Evolutionary conservation across 2,329 filamentous ascomycete species (phyloP).

Genomic region (Fusarium sp.): DNA sequence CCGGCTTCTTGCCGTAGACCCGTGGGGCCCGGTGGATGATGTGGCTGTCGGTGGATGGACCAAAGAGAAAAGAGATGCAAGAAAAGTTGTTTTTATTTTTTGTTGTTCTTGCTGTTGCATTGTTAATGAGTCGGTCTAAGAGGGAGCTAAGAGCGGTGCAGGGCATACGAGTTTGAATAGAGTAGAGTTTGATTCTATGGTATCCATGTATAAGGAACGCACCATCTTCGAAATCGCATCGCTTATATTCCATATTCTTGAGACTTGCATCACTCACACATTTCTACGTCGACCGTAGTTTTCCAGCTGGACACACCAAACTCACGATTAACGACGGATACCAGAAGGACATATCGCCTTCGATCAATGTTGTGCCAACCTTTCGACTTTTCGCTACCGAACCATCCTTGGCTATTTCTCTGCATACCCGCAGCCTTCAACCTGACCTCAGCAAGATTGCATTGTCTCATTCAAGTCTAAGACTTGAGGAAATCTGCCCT

Average conservation of each 20-base stretch:
- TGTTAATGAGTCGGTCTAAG: constrained; percentile 36
- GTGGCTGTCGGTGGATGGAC: constrained; percentile 49
- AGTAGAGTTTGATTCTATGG: constrained; percentile 1
- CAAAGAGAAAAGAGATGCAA: constrained; percentile 22
- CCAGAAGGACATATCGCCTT: constrained; percentile 3
- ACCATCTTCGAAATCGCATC: constrained; percentile 10
- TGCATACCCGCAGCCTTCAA: constrained; percentile 34
- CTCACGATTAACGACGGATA: too few relatives aligned
- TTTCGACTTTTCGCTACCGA: constrained; percentile 32
- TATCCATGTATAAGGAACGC: constrained; percentile 39
- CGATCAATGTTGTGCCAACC: constrained; percentile 31
- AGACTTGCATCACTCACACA: constrained; percentile 21
- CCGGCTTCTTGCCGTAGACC: constrained; percentile 38
- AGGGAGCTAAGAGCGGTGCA: background rate
- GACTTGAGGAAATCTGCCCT: constrained; percentile 27
- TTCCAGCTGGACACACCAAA: background rate
- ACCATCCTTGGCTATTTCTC: constrained; percentile 34
- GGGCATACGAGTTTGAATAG: constrained; percentile 1
- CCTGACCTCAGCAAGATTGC: constrained; percentile 36
- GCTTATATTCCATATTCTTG: constrained; percentile 17
- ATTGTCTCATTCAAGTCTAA: constrained; percentile 41
- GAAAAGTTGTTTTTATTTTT: constrained; percentile 39
- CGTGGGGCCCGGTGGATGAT: constrained; percentile 44
- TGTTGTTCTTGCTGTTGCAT: constrained; percentile 15
- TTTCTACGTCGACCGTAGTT: constrained; percentile 23